Percentiles rank a stretch among this genome's conserved stretches.
phyloP scores from a whole-genome alignment of 2,329 filamentous ascomycete species.

The Trichophyton schoenleinii region DNA sequence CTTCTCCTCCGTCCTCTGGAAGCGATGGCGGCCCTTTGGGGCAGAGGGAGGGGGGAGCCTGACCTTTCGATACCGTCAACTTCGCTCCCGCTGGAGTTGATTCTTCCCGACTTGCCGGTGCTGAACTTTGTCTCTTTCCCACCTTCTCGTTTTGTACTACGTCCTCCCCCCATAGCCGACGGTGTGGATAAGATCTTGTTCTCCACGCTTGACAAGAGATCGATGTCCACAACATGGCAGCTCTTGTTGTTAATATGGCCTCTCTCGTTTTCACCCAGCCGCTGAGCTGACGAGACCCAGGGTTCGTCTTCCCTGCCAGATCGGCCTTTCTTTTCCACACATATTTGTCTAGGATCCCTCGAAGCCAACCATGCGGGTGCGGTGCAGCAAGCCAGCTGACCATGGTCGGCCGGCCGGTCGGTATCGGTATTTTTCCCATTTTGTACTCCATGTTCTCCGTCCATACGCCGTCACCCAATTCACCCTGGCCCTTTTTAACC shows the following conservation, averaged over 20 bases:
- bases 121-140: conserved; percentile 1
- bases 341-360: neutral
- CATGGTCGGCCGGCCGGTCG: neutral
- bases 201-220: neutral
- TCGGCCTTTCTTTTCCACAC: neutral
- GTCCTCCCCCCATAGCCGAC: neutral
- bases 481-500: neutral
- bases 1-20: neutral
- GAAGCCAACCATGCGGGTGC: neutral
- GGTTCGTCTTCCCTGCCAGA: neutral
- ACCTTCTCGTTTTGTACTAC: conserved; percentile 2
- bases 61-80: neutral
- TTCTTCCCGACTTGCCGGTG: conserved; percentile 1
- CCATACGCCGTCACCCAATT: neutral
- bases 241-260: neutral
- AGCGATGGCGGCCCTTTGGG: neutral
- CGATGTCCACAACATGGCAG: neutral
- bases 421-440: conserved; percentile 2
- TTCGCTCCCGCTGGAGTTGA: neutral
- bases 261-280: neutral
- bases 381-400: neutral
- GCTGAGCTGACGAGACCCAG: neutral
- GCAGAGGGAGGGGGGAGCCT: neutral
- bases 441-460: conserved; percentile 1
- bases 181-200: neutral